Evolutionary conservation across 331 rosid genomes (phyloP).

Genomic region (Dryas integrifolia): DNA sequence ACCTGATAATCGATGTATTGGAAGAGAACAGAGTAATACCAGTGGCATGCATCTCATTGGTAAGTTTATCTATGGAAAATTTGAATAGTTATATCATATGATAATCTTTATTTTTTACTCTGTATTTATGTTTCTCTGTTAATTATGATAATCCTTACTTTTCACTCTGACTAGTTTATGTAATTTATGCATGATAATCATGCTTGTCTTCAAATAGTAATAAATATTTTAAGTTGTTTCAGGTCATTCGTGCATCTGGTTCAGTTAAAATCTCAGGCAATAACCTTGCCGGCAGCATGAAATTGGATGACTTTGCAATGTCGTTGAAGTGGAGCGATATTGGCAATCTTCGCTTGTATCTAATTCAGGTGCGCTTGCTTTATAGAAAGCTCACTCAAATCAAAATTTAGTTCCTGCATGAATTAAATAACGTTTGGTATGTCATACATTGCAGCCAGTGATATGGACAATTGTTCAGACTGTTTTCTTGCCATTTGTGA

Average conservation of each 20-base stretch:
- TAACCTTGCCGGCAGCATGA: constrained; percentile 62
- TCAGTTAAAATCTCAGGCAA: constrained; percentile 55
- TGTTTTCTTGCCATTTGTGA: constrained; percentile 66
- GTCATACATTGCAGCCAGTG: constrained; percentile 56
- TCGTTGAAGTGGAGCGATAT: constrained; percentile 79
- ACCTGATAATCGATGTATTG: constrained; percentile 67
- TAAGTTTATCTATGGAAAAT: constrained; percentile 32
- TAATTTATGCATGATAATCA: background rate
- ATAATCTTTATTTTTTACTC: background rate
- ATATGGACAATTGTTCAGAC: constrained; percentile 68
- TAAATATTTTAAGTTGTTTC: background rate
- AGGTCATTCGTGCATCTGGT: constrained; percentile 54
- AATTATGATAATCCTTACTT: background rate
- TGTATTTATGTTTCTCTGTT: too few species aligned
- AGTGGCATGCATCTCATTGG: constrained; percentile 88
- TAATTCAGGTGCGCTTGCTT: constrained; percentile 60
- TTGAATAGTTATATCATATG: background rate
- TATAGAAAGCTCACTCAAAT: background rate
- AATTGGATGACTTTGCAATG: constrained; percentile 62
- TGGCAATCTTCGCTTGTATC: constrained; percentile 69
- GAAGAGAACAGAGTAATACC: constrained; percentile 57
- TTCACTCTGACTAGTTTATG: background rate
- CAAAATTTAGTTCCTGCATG: background rate
- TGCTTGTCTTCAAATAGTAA: background rate
- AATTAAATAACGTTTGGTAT: background rate